Percentiles rank a stretch among this genome's conserved stretches.
Evolutionary conservation across 2,329 filamentous ascomycete species (phyloP).

Genomic region (Ophiostoma sp.): DNA sequence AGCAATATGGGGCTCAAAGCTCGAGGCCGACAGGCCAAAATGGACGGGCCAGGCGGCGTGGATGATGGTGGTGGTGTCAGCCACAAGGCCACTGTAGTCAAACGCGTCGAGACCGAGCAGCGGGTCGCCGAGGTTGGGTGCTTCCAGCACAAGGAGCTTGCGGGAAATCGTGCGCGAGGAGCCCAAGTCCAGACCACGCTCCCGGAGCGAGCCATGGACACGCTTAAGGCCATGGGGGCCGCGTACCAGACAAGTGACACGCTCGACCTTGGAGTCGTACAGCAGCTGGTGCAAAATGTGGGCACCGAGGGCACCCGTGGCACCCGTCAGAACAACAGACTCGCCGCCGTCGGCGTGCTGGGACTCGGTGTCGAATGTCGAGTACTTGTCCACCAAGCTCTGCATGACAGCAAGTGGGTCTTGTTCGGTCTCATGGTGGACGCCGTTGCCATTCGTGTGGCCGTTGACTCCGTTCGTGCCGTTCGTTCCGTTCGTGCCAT

Average conservation of each 20-base stretch:
- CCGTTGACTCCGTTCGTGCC: not conserved
- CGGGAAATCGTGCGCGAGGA: not conserved
- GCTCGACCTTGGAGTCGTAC: conserved; percentile 38
- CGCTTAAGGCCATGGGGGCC: conserved; percentile 24
- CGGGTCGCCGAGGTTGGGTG: conserved; percentile 20
- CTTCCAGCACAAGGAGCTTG: conserved; percentile 26
- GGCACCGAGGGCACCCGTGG: conserved; percentile 46
- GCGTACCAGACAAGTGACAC: conserved; percentile 38
- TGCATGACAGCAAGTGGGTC: conserved; percentile 39
- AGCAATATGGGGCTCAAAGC: conserved; percentile 47
- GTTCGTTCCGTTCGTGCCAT: conserved; percentile 27
- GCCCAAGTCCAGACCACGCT: conserved; percentile 21
- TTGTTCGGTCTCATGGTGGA: not conserved
- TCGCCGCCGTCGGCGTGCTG: conserved; percentile 11
- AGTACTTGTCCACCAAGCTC: conserved; percentile 48
- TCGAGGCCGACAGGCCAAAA: conserved; percentile 50
- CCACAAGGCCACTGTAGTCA: conserved; percentile 34
- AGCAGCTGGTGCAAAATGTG: conserved; percentile 43
- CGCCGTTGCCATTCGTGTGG: not conserved
- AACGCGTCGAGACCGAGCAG: conserved; percentile 40
- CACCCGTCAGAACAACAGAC: conserved; percentile 41
- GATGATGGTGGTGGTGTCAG: conserved; percentile 43
- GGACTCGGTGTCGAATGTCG: conserved; percentile 36
- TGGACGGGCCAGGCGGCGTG: conserved; percentile 54
- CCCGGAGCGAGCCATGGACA: conserved; percentile 25